Evolutionary conservation across 345 rosid genomes (phyloP), one percentile per base, ranked within the genome.

Genomic region (Rhodomyrtus tomentosa): DNA sequence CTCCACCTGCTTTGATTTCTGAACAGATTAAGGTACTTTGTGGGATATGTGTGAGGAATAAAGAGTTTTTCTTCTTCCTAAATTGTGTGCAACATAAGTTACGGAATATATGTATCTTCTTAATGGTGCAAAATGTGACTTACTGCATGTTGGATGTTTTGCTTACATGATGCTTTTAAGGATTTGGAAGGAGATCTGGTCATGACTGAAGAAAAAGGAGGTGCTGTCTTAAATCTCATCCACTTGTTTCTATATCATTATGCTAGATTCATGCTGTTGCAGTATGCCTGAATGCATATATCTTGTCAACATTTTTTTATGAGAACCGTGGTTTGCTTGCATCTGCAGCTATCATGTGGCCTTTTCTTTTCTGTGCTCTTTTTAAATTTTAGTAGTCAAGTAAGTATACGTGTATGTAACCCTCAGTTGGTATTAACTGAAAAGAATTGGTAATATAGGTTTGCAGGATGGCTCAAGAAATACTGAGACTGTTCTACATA

Each of bases 11-110:
- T 81, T 84, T 84, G 16, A n/a, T 81, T 84, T 83, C 89, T 38
- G 90, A 86, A 86, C 84, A 59, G 80, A 86, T 58, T 83, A 87
- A 90, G 93, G 93, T 91, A 87, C 76, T 24, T 62, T 54, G 84
- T 74, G 27, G 55, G 20, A 7, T 42, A 22, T 50, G 11, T 58
- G 59, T 15, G 45, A 48, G 36, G 38, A 68, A 36, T 68, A 68
- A 36, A 68, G 45, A 36, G 45, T 68, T 18, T 42, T n/a, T 16
- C 8, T 2, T 29, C 12, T 45, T 74, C 8, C 36, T 80, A 83
- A 84, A 62, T 36, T 29, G 11, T 29, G 32, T 48, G 38, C 36
- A 79, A 50, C 48, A 24, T 80, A n/a, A n/a, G 53, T 83, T 83
- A 73, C 48, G 20, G 49, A 51, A 21, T 59, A 32, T 18, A 50